Evolutionary conservation across 2,329 filamentous ascomycete genomes (phyloP).

Genomic region (Plectosphaerella cucumerina): DNA sequence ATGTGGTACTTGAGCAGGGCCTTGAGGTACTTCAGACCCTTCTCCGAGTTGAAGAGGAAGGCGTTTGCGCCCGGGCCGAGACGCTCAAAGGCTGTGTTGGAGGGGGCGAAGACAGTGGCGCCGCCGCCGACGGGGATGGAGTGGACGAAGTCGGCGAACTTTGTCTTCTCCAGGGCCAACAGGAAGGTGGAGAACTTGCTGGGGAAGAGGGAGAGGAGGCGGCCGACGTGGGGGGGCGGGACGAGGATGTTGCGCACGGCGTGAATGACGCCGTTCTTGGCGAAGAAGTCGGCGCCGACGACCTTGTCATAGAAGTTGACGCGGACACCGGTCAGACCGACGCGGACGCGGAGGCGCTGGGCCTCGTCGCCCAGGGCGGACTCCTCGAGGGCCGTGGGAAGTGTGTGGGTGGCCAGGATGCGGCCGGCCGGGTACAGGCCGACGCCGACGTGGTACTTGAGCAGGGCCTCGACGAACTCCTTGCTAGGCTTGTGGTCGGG

Average conservation of each 20-base stretch:
- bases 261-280: conserved; percentile 78
- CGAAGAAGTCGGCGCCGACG: conserved; percentile 54
- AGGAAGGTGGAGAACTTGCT: conserved; percentile 73
- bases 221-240: conserved; percentile 62
- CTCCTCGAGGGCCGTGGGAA: conserved; percentile 64
- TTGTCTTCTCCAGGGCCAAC: conserved; percentile 70
- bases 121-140: conserved; percentile 51
- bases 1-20: conserved; percentile 78
- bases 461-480: conserved; percentile 63
- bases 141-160: conserved; percentile 59
- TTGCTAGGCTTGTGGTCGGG: conserved; percentile 57
- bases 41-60: conserved; percentile 76
- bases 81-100: conserved; percentile 73
- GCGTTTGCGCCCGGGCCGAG: conserved; percentile 71
- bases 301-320: conserved; percentile 77
- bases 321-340: conserved; percentile 58
- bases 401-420: conserved; percentile 67
- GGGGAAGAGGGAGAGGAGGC: conserved; percentile 60
- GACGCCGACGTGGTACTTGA: conserved; percentile 72
- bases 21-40: conserved; percentile 70
- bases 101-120: conserved; percentile 76
- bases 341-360: conserved; percentile 69
- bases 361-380: conserved; percentile 56
- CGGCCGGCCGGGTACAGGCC: conserved; percentile 62
- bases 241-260: conserved; percentile 70